phyloP scores from a whole-genome alignment of 495 filamentous ascomycete genomes.

The Cryomyces minteri region DNA sequence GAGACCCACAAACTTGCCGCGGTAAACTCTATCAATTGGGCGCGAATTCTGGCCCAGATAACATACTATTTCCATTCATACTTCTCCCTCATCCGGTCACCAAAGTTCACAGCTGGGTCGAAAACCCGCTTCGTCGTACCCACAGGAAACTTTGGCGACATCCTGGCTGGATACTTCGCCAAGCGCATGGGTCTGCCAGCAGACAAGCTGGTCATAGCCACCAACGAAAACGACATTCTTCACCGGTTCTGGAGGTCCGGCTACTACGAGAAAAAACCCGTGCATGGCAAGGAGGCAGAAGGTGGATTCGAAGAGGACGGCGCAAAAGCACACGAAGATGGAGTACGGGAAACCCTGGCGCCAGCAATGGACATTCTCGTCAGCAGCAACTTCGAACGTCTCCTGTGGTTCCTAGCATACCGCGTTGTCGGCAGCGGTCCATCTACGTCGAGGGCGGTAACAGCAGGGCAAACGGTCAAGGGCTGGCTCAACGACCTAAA shows the following conservation, averaged over 20 bases:
- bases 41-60: constrained; percentile 83
- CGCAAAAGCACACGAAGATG: constrained; percentile 44
- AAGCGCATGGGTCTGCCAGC: constrained; percentile 76
- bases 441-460: constrained; percentile 20
- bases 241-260: constrained; percentile 67
- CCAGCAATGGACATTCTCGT: constrained; percentile 97
- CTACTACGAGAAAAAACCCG: constrained; percentile 58
- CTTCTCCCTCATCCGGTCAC: constrained; percentile 46
- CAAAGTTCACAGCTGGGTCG: constrained; percentile 26
- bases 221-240: constrained; percentile 81
- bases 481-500: constrained; percentile 63
- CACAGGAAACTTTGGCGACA: constrained; percentile 92
- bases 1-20: constrained; percentile 57
- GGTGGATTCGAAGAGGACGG: constrained; percentile 41
- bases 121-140: constrained; percentile 69
- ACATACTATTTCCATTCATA: constrained; percentile 87
- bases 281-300: constrained; percentile 31
- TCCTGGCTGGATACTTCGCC: constrained; percentile 85
- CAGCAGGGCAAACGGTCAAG: constrained; percentile 41
- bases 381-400: constrained; percentile 84
- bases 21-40: constrained; percentile 83
- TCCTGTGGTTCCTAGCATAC: constrained; percentile 84
- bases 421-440: constrained; percentile 25
- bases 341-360: constrained; percentile 69
- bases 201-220: constrained; percentile 70